Base-by-base conservation (phyloP, 2,329 filamentous ascomycete species). In the Aspergillus brasiliensis region DNA sequence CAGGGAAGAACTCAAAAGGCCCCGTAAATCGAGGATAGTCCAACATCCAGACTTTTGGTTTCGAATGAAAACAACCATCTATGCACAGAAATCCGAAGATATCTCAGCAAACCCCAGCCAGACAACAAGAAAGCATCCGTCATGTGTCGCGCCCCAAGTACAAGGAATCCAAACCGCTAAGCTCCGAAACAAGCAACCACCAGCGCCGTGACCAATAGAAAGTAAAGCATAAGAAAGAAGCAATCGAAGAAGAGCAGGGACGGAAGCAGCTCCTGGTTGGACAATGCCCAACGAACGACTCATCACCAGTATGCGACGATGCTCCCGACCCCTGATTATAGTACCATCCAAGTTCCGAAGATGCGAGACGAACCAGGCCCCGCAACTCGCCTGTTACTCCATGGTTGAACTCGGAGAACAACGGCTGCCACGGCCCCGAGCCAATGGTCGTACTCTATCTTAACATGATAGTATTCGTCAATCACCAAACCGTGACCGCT, bases 171-270 rank as follows among this genome's bases (percentile, higher is more conserved):
- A 59, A 62, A 66, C 62, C 66, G 65, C 65, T 68, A 64, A 66
- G 60, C 54, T 60, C 46, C 56, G 63, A 67, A 57, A 67, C 58
- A 48, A 64, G 59, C 53, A 73, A 70, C 72, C 71, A 72, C 73
- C 70, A 74, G 71, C 72, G 73, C 73, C 72, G 62, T 58, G 53
- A 64, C 68, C 57, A 27, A 58, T n/a, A n/a, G n/a, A 60, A 55
- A 57, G 54, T 25, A 49, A 38, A 58, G 51, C 44, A 58, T 48
- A 59, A 42, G 42, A 17, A 34, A 42, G 21, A 56, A 62, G 11
- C 31, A 13, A 56, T 61, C 57, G 38, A 51, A 58, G 60, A 51
- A 51, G 54, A 54, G 53, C 25, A 27, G 10, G 40, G 56, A 60
- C 57, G 49, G 49, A 55, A 34, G 28, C 53, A 59, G 53, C 19